These are phyloP conservation scores for Phytophthora lateralis DNA, from an alignment of 352 stramenopile species.

Conservation along the genomic window DNA sequence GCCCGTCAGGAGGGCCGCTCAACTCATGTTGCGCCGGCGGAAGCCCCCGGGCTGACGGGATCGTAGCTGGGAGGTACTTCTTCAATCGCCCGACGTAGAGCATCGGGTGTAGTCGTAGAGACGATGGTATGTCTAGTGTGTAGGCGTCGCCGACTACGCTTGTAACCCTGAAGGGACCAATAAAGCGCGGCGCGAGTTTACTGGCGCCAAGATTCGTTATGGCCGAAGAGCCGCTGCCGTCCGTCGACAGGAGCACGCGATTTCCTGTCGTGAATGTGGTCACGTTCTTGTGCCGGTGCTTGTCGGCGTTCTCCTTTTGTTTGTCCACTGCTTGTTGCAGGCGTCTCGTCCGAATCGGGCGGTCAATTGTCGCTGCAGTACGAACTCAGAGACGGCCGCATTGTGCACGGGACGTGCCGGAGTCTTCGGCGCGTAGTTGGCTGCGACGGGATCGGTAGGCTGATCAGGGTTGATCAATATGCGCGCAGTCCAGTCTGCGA, in stretches of 20 bases:
- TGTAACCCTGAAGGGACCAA: too few relatives aligned
- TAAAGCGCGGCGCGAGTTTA: slow-evolving; percentile 3
- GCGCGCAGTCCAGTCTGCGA: too few relatives aligned
- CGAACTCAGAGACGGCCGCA: not conserved
- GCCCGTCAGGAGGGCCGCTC: not conserved
- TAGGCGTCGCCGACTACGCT: slow-evolving; percentile 10
- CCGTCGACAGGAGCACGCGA: not conserved
- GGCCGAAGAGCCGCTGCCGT: not conserved
- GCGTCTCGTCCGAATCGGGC: too few relatives aligned
- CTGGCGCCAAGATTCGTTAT: not conserved
- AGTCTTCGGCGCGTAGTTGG: not conserved
- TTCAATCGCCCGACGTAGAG: slow-evolving; percentile 39
- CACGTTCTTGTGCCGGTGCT: not conserved
- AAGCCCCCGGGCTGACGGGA: not conserved
- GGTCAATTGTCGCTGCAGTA: too few relatives aligned
- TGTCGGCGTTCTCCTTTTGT: not conserved
- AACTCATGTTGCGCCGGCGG: not conserved
- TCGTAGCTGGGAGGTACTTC: slow-evolving; percentile 11
- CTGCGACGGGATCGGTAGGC: not conserved
- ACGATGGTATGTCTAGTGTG: slow-evolving; percentile 15
- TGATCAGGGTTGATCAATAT: too few relatives aligned
- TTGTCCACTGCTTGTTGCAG: not conserved
- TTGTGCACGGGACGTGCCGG: not conserved
- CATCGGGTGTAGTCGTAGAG: slow-evolving; percentile 28
- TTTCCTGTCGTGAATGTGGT: not conserved